Evolutionary conservation across 2,329 filamentous ascomycete genomes (phyloP).

Genomic region (Didymella lethalis): DNA sequence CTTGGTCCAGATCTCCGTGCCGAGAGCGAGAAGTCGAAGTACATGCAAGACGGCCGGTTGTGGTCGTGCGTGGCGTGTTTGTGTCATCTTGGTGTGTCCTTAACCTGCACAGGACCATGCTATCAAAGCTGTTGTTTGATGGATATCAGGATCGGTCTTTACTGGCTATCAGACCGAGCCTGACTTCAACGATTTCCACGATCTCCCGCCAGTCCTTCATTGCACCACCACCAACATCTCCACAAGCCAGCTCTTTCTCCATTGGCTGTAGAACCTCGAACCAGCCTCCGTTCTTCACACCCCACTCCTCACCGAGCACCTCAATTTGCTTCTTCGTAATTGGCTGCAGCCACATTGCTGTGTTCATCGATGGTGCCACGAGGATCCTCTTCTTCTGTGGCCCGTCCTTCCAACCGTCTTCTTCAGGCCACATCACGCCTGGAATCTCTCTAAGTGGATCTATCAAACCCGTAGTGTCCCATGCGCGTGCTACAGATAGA

Average conservation of each 20-base stretch:
- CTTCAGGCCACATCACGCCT: slow-evolving; percentile 32
- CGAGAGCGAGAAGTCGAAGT: no score
- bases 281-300: slow-evolving; percentile 57
- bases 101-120: neutral
- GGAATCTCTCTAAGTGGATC: slow-evolving; percentile 42
- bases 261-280: slow-evolving; percentile 77
- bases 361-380: slow-evolving; percentile 87
- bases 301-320: slow-evolving; percentile 79
- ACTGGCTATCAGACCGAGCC: slow-evolving; percentile 33
- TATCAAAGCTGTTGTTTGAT: neutral
- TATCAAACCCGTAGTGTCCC: slow-evolving; percentile 69
- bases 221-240: slow-evolving; percentile 80
- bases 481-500: slow-evolving; percentile 78
- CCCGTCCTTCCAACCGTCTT: slow-evolving; percentile 23
- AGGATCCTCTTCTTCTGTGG: slow-evolving; percentile 67
- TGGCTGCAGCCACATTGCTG: slow-evolving; percentile 87
- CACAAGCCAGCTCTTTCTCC: slow-evolving; percentile 82
- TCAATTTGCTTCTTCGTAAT: slow-evolving; percentile 76
- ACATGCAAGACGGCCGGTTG: no score
- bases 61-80: no score
- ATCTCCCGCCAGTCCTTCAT: slow-evolving; percentile 85
- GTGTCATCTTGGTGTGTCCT: no score
- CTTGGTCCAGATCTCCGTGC: no score
- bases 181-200: slow-evolving; percentile 67
- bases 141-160: neutral